Evolutionary conservation across 768 basidiomycete species (phyloP).

Genomic region (Mycena leptocephala): DNA sequence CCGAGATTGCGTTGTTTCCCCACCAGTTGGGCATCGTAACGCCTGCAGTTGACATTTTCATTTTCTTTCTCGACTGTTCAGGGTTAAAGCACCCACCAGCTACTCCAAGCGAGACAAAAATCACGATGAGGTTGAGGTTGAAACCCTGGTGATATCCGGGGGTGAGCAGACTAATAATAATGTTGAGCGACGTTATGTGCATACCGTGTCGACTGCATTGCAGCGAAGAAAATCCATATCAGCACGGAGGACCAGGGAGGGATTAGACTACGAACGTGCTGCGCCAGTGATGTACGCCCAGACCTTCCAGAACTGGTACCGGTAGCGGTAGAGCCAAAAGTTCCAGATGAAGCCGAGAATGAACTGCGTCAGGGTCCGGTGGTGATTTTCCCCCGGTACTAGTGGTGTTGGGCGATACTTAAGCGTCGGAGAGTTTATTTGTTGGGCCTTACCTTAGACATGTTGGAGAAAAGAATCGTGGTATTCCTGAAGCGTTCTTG

Average conservation of each 20-base stretch:
- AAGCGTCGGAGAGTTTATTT: background rate
- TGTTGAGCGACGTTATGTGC: too few species aligned
- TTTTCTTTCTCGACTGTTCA: background rate
- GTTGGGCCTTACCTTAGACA: background rate
- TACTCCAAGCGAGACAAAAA: background rate
- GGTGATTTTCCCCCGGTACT: background rate
- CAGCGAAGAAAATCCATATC: too few species aligned
- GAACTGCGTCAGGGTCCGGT: background rate
- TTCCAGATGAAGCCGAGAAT: background rate
- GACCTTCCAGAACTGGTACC: slow-evolving; percentile 16
- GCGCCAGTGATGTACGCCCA: slow-evolving; percentile 22
- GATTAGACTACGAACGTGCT: background rate
- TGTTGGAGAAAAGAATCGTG: slow-evolving; percentile 8
- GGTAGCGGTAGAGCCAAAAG: slow-evolving; percentile 19
- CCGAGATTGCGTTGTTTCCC: slow-evolving; percentile 1
- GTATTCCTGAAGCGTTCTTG: background rate
- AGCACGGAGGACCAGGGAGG: background rate
- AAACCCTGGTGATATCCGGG: background rate
- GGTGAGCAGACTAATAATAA: too few species aligned
- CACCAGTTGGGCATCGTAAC: background rate
- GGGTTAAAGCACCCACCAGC: background rate
- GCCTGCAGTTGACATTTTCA: background rate
- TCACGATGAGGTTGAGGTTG: background rate
- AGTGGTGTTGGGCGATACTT: too few species aligned
- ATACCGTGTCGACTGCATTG: slow-evolving; percentile 7